Evolutionary conservation across 2,329 filamentous ascomycete genomes (phyloP), one percentile per base, ranked within the genome.

Genomic region (Penicillium fuscoglaucum): DNA sequence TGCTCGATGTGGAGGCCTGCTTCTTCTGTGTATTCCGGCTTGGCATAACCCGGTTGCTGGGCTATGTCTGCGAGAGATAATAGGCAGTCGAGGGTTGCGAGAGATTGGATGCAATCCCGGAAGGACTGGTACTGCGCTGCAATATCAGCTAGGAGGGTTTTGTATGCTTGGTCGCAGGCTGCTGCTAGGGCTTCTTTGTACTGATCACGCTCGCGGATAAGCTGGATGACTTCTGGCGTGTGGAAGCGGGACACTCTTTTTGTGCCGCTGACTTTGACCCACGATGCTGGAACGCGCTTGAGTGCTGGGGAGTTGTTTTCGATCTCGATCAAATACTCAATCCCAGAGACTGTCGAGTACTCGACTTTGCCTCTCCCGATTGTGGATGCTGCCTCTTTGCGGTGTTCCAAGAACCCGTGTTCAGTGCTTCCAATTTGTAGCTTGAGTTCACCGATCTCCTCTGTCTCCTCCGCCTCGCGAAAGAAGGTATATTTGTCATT

Each of bases 401-500:
- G 88, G 73, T 98, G 91, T 17, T 86, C 84, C 60, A 93, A 84
- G 1, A 99, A 84, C 57, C 96, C 92, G 67, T 95, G 87, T 76
- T 99, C 93, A 6, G 98, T 90, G 24, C 87, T 88, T n/a, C 87
- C 91, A 64, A 99, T 99, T 61, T 90, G 90, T 37, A 96, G 80
- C 74, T 97, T 96, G 70, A 96, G 88, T 66, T 93, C 88, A 21
- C 88, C 87, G 64, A 99, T 97, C 44, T 87, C 89, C 28, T 97
- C 93, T 0, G 90, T 96, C 74, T 97, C 93, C 62, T 91, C 84
- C 40, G 89, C 84, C 62, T 96, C 91, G 6, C 89, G 86, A 74
- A 99, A 97, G 80, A 99, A 99, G 37, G 83, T 82, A 73, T 97
- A 98, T 73, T 96, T 97, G 80, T 99, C 93, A 69, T 98, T 89